Conservation (phyloP, 805 yeast species). For the Myxozyma kluyveri region DNA sequence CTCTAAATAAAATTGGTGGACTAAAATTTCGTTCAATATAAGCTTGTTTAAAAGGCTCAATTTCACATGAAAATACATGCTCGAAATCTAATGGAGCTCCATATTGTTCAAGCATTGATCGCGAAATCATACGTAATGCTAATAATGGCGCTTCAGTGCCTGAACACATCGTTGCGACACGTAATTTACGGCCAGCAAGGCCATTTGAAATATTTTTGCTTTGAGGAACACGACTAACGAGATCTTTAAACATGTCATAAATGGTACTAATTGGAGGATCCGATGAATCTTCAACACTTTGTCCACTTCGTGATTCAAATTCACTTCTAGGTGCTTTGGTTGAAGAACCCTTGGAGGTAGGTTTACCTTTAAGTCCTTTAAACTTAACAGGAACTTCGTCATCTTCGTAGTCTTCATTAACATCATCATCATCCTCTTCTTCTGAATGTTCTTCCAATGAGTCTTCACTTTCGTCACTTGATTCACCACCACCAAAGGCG, state of each 20-base stretch:
- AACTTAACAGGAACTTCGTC: background rate
- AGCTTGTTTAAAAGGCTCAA: conserved; percentile 20
- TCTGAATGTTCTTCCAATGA: too few relatives aligned
- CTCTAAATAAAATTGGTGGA: conserved; percentile 15
- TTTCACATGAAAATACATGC: conserved; percentile 18
- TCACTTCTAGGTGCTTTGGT: conserved; percentile 1
- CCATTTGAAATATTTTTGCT: background rate
- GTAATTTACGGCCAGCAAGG: conserved; percentile 16
- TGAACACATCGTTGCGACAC: conserved; percentile 21
- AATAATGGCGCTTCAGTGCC: conserved; percentile 17
- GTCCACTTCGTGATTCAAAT: conserved; percentile 8
- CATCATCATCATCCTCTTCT: background rate
- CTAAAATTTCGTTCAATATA: conserved; percentile 17
- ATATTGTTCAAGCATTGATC: conserved; percentile 2
- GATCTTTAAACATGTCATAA: conserved; percentile 16
- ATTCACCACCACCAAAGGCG: too few relatives aligned
- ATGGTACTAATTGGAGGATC: conserved; percentile 13
- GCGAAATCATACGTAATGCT: conserved; percentile 14
- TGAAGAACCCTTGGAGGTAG: too few relatives aligned
- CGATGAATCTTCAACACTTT: conserved; percentile 12
- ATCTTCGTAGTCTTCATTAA: background rate
- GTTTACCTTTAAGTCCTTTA: background rate
- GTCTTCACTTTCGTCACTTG: too few relatives aligned
- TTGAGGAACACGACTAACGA: conserved; percentile 6
- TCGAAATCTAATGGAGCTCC: conserved; percentile 7